These are phyloP conservation scores for Cydonia oblonga DNA, from an alignment of 331 rosid species.

Conservation along the genomic window DNA sequence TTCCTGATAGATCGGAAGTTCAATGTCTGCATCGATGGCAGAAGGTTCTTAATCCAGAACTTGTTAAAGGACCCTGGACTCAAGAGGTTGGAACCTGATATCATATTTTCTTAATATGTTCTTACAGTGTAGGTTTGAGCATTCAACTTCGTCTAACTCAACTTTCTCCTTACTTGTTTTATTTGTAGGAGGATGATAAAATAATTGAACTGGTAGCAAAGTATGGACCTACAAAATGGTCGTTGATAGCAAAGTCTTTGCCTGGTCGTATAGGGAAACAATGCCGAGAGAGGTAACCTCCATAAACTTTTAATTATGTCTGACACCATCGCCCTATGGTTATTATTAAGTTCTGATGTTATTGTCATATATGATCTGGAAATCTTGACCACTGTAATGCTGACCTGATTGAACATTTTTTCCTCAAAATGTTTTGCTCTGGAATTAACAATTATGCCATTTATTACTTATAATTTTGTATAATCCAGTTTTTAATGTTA, in stretches of 20 bases:
- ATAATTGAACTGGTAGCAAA: slow-evolving; percentile 64
- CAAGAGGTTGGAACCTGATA: slow-evolving; percentile 55
- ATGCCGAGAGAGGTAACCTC: slow-evolving; percentile 83
- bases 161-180: slow-evolving; percentile 6
- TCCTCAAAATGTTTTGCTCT: neutral
- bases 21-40: slow-evolving; percentile 99
- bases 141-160: neutral
- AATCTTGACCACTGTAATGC: neutral
- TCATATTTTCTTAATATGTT: neutral
- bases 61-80: slow-evolving; percentile 96
- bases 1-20: slow-evolving; percentile 89
- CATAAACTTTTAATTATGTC: neutral
- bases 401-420: neutral
- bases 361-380: neutral
- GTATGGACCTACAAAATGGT: slow-evolving; percentile 95
- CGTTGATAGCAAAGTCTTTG: slow-evolving; percentile 84
- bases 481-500: neutral
- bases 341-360: neutral
- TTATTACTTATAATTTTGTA: neutral
- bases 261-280: slow-evolving; percentile 99
- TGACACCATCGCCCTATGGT: neutral
- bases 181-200: slow-evolving; percentile 79
- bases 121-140: neutral
- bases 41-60: slow-evolving; percentile 96
- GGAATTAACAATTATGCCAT: neutral